Percentiles rank a stretch among this genome's conserved stretches.
phyloP scores from a whole-genome alignment of 345 rosid genomes.

The Gynandropsis gynandra region DNA sequence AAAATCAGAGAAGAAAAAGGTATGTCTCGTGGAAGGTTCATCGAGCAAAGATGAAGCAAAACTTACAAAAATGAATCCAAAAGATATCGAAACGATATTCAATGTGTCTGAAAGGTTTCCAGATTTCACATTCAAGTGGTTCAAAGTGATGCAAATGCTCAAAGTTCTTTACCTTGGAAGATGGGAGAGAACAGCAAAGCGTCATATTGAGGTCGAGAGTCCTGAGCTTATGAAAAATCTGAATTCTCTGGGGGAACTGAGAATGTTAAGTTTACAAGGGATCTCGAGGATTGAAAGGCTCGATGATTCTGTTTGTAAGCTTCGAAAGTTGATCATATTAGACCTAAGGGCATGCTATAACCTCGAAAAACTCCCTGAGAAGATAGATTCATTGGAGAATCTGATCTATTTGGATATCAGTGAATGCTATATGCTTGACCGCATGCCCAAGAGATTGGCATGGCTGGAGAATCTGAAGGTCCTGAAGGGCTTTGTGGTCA shows the following conservation, averaged over 20 bases:
- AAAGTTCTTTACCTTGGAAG: constrained; percentile 40
- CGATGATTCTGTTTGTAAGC: constrained; percentile 26
- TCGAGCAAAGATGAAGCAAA: constrained; percentile 18
- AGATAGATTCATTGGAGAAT: constrained; percentile 34
- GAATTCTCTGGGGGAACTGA: constrained; percentile 28
- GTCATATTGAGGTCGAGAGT: constrained; percentile 39
- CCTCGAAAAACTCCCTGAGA: constrained; percentile 40
- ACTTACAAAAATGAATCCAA: not conserved
- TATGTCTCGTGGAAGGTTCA: constrained; percentile 35
- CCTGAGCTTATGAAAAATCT: constrained; percentile 23
- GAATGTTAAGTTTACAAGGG: constrained; percentile 47
- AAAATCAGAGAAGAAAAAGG: constrained; percentile 15
- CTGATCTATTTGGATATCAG: constrained; percentile 44
- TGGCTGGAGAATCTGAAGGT: constrained; percentile 39
- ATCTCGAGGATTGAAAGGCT: constrained; percentile 40
- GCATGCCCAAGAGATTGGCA: constrained; percentile 38
- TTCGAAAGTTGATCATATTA: constrained; percentile 33
- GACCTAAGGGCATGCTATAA: constrained; percentile 54
- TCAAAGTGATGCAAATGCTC: constrained; percentile 25
- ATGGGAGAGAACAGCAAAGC: constrained; percentile 34
- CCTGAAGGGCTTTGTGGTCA: constrained; percentile 56
- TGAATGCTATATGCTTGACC: constrained; percentile 45
- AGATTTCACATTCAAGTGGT: constrained; percentile 33
- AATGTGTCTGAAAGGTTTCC: constrained; percentile 42
- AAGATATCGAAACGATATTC: constrained; percentile 29